phyloP scores from a whole-genome alignment of 192 early-diverging fungal species.

The Gryganskiella cystojenkinii region DNA sequence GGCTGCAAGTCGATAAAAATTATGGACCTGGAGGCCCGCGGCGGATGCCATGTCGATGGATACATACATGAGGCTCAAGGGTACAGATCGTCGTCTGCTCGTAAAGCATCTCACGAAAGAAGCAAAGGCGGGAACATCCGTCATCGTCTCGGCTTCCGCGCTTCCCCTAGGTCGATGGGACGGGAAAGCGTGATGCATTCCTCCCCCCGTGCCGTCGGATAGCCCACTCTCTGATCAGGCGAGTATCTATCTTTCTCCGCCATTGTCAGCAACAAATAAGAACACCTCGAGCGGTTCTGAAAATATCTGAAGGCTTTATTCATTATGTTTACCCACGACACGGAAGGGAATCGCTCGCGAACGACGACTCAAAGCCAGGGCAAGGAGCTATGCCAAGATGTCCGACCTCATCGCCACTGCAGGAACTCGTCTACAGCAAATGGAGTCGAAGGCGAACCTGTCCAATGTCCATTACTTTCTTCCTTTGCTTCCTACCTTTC shows the following conservation, averaged over 20 bases:
- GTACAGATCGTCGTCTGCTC: slow-evolving; percentile 8
- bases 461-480: slow-evolving; percentile 13
- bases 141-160: neutral
- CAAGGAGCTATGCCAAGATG: slow-evolving; percentile 3
- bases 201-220: too few relatives aligned
- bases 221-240: too few relatives aligned
- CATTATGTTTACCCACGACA: slow-evolving; percentile 17
- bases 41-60: slow-evolving; percentile 24
- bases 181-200: slow-evolving; percentile 12
- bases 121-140: slow-evolving; percentile 14
- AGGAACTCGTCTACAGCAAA: slow-evolving; percentile 8
- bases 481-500: too few relatives aligned
- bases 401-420: slow-evolving; percentile 4
- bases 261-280: too few relatives aligned
- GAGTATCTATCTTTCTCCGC: too few relatives aligned
- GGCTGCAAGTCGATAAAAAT: slow-evolving; percentile 19
- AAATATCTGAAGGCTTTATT: slow-evolving; percentile 16
- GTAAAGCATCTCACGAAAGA: slow-evolving; percentile 16
- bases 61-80: slow-evolving; percentile 22
- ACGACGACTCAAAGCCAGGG: slow-evolving; percentile 8
- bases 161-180: slow-evolving; percentile 14
- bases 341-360: slow-evolving; percentile 23
- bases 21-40: slow-evolving; percentile 8
- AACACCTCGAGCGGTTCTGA: slow-evolving; percentile 10
- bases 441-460: slow-evolving; percentile 16